These are phyloP conservation scores for Apiospora marii DNA, from an alignment of 2,329 filamentous ascomycete species.

Conservation along the genomic window DNA sequence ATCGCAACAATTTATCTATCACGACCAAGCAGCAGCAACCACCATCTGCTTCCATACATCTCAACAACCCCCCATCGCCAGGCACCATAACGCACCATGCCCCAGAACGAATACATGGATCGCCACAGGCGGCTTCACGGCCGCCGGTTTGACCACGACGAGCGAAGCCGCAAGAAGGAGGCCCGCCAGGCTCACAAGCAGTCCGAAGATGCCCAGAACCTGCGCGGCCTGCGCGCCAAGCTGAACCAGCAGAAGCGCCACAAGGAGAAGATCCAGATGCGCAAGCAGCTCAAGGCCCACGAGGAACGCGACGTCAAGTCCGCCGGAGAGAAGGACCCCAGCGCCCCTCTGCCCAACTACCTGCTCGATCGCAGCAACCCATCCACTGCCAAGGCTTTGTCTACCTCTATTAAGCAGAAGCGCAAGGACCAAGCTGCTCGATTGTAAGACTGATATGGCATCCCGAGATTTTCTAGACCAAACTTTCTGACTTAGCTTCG, in stretches of 20 bases:
- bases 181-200: slow-evolving; percentile 90
- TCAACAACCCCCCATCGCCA: neutral
- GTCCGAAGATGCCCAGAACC: slow-evolving; percentile 90
- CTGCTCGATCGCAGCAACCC: slow-evolving; percentile 83
- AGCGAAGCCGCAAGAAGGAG: slow-evolving; percentile 84
- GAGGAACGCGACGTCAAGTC: slow-evolving; percentile 97
- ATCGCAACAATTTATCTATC: neutral
- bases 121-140: slow-evolving; percentile 70
- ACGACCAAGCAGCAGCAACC: neutral
- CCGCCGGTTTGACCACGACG: slow-evolving; percentile 64
- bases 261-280: slow-evolving; percentile 98
- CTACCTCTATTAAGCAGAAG: slow-evolving; percentile 94
- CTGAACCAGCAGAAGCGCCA: slow-evolving; percentile 91
- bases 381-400: slow-evolving; percentile 72
- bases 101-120: slow-evolving; percentile 87
- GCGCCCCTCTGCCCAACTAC: slow-evolving; percentile 88
- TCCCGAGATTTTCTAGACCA: neutral
- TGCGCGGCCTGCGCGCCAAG: slow-evolving; percentile 91
- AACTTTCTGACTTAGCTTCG: neutral
- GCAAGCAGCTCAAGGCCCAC: slow-evolving; percentile 91
- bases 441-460: slow-evolving; percentile 70
- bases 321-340: slow-evolving; percentile 76
- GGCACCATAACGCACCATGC: slow-evolving; percentile 39
- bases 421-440: slow-evolving; percentile 91
- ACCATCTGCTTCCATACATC: neutral